Base-by-base conservation (phyloP, 208 protist species). In the Acanthamoeba triangularis region DNA sequence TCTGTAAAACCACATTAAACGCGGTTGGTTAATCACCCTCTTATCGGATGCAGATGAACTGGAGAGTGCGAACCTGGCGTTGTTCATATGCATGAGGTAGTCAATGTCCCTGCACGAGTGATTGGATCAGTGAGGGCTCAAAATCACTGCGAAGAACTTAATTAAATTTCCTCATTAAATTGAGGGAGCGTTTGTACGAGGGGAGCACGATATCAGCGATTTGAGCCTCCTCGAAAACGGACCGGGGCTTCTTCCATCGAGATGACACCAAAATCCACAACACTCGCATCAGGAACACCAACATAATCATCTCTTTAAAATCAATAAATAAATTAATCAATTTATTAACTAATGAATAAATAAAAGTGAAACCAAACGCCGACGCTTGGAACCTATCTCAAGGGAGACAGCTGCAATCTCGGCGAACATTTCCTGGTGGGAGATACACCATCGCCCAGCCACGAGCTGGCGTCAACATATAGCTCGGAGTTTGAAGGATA, bases 11-110 rank as follows among this genome's bases (percentile, higher is more conserved):
- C 25, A 72, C 25, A 37, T 14, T 28, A 6, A 6, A 1, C 1
- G 1, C 4, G 1, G 8, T 28, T 30, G 2, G 2, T 78, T 78
- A 76, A 41, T 76, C 33, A 33, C 41, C 1, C 6, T 20, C 7
- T 84, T 2, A 52, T 35, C 44, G 23, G 52, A 84, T 35, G 47
- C n/a, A n/a, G 59, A 56, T 85, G 5, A 11, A n/a, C n/a, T n/a
- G n/a, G n/a, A 59, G 25, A 30, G 28, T 8, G 54, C 2, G 11
- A 25, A 85, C 76, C 76, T 49, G 76, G 76, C 76, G 25, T 85
- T 85, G 76, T 85, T 85, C 76, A 85, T 85, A 41, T 85, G 76
- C 76, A 85, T 49, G 25, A 85, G 76, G 54, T 85, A 85, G 54
- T 85, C 76, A 85, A 85, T 85, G 76, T 85, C 76, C 37, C 76